A percentile compares a stretch with the other conserved stretches of the same genome.
Conservation (phyloP, 2,329 filamentous ascomycete species). For the Simplicillium aogashimaense region DNA sequence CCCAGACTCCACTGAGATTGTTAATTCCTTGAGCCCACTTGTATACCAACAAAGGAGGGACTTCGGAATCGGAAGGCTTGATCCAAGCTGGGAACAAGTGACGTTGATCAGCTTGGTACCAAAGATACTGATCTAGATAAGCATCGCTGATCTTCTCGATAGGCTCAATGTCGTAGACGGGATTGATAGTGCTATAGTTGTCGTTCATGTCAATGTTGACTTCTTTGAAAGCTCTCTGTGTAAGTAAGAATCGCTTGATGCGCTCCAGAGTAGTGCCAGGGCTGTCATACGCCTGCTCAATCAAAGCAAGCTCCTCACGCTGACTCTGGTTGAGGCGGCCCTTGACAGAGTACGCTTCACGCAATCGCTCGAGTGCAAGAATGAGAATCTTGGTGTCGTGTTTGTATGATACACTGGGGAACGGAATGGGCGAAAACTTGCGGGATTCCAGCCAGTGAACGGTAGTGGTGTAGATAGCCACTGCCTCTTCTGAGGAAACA, state of each 20-base stretch:
- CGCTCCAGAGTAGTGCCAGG: conserved; percentile 90
- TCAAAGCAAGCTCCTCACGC: conserved; percentile 89
- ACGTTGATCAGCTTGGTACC: conserved; percentile 97
- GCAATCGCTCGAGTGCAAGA: conserved; percentile 80
- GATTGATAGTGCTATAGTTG: conserved; percentile 98
- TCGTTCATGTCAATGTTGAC: conserved; percentile 99
- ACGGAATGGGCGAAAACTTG: conserved; percentile 97
- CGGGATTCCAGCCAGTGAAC: conserved; percentile 98
- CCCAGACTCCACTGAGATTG: conserved; percentile 93
- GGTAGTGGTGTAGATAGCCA: conserved; percentile 97
- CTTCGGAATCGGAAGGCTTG: conserved; percentile 96
- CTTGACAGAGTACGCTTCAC: conserved; percentile 96
- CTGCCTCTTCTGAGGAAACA: conserved; percentile 94
- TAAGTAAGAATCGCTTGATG: conserved; percentile 95
- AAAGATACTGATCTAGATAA: conserved; percentile 95
- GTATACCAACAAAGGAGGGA: conserved; percentile 87
- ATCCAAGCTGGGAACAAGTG: conserved; percentile 98
- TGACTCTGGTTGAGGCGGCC: conserved; percentile 94
- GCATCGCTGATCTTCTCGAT: conserved; percentile 99
- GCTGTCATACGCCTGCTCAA: conserved; percentile 97
- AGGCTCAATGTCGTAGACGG: conserved; percentile 96
- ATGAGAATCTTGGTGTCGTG: conserved; percentile 99
- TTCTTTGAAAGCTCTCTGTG: conserved; percentile 97
- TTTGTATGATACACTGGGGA: conserved; percentile 98
- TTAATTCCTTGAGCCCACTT: conserved; percentile 99